Conservation (phyloP, 2,329 filamentous ascomycete species). For the Scolecobasidium constrictum region DNA sequence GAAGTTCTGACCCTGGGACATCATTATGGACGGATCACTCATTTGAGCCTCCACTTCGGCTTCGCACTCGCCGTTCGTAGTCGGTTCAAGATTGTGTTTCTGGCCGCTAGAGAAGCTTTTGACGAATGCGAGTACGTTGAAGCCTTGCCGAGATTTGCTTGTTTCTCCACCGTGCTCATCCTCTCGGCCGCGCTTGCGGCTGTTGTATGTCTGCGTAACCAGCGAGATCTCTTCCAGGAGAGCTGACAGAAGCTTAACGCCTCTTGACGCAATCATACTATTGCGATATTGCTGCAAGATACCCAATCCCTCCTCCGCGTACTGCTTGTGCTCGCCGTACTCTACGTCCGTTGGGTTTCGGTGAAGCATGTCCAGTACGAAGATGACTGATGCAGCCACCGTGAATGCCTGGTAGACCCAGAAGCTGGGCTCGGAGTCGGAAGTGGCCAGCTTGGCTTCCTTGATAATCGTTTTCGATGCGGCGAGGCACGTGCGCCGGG, state of each 20-base stretch:
- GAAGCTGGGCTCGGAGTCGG: conserved; percentile 28
- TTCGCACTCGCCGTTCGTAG: too few relatives aligned
- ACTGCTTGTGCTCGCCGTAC: conserved; percentile 21
- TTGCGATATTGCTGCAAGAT: conserved; percentile 11
- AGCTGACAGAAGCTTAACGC: conserved; percentile 1
- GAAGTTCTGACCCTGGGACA: too few relatives aligned
- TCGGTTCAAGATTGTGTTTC: background rate
- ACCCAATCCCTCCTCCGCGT: conserved; percentile 22
- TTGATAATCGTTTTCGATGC: conserved; percentile 30
- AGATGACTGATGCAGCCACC: conserved; percentile 28
- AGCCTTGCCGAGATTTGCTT: background rate
- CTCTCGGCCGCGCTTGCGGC: background rate
- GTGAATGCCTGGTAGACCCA: conserved; percentile 33
- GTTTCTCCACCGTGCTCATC: background rate
- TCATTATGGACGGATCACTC: too few relatives aligned
- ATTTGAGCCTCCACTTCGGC: too few relatives aligned
- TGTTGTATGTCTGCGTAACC: background rate
- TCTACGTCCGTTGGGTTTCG: conserved; percentile 19
- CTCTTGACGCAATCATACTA: conserved; percentile 8
- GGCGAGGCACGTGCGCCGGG: conserved; percentile 29
- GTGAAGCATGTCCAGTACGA: conserved; percentile 28
- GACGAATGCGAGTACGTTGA: conserved; percentile 1
- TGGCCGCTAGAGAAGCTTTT: background rate
- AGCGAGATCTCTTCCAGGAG: background rate
- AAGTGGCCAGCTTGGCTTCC: conserved; percentile 23